These are phyloP conservation scores for Paracorniculantispora psalliotae DNA, from an alignment of 2,329 filamentous ascomycete genomes.

Conservation along the genomic window DNA sequence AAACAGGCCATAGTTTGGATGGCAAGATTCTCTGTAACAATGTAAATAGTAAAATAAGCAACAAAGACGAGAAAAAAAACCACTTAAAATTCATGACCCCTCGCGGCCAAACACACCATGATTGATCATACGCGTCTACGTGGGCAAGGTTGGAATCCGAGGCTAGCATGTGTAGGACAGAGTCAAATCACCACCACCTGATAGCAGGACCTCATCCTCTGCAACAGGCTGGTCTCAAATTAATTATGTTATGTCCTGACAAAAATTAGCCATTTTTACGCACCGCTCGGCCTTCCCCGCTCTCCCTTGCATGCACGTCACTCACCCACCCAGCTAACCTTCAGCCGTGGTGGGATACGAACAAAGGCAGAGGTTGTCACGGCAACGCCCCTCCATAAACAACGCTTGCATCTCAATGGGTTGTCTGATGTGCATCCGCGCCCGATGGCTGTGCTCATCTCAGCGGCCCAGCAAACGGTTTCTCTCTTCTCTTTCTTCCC, in stretches of 20 bases:
- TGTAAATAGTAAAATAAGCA: too few relatives aligned
- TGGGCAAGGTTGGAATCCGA: too few relatives aligned
- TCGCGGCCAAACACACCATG: too few relatives aligned
- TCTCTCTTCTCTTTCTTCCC: neutral
- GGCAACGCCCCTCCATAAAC: slow-evolving; percentile 21
- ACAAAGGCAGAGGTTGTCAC: slow-evolving; percentile 12
- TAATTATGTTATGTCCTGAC: neutral
- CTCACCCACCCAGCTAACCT: neutral
- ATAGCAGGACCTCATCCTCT: neutral
- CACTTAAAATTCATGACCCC: too few relatives aligned
- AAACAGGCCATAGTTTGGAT: too few relatives aligned
- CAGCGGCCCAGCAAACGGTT: neutral
- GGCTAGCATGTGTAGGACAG: too few relatives aligned
- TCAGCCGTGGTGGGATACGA: neutral
- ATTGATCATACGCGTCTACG: too few relatives aligned
- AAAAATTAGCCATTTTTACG: neutral
- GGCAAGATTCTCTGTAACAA: too few relatives aligned
- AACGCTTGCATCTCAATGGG: slow-evolving; percentile 8
- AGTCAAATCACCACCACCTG: neutral
- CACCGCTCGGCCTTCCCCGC: neutral
- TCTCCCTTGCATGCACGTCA: slow-evolving; percentile 3
- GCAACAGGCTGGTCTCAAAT: neutral
- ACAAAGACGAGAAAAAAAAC: too few relatives aligned
- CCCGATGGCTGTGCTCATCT: neutral
- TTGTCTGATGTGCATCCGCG: neutral